phyloP scores from a whole-genome alignment of 2,329 filamentous ascomycete genomes.

The Coleophoma cylindrospora region DNA sequence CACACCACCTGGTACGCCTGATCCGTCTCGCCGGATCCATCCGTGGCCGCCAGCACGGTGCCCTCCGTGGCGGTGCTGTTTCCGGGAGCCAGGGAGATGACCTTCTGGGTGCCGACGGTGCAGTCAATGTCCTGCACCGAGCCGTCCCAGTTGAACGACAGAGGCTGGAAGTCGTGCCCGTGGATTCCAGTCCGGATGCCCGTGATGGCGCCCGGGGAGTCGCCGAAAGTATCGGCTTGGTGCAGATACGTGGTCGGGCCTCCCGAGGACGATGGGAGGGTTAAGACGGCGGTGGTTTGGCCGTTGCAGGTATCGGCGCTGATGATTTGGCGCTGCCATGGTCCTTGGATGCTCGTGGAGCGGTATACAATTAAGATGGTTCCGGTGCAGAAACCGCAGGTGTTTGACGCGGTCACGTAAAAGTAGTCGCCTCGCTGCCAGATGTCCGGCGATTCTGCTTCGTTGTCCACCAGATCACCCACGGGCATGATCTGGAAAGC shows the following conservation, averaged over 20 bases:
- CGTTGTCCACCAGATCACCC: constrained; percentile 14
- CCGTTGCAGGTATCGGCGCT: constrained; percentile 17
- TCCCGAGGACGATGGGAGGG: constrained; percentile 8
- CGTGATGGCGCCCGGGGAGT: constrained; percentile 7
- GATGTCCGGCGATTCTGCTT: constrained; percentile 18
- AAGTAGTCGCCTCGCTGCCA: constrained; percentile 17
- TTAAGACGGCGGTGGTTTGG: constrained; percentile 15
- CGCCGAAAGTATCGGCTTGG: constrained; percentile 13
- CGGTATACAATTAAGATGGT: constrained; percentile 17
- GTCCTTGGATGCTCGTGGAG: constrained; percentile 10
- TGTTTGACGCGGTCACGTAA: constrained; percentile 19
- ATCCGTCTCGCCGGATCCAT: constrained; percentile 8
- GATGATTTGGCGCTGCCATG: constrained; percentile 18
- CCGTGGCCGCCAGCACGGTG: constrained; percentile 7
- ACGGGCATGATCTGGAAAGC: constrained; percentile 7
- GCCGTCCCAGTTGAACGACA: constrained; percentile 12
- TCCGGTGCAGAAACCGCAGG: constrained; percentile 19
- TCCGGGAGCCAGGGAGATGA: constrained; percentile 6
- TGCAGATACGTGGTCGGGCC: constrained; percentile 13
- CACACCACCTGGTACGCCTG: constrained; percentile 6
- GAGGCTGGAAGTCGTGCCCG: constrained; percentile 12
- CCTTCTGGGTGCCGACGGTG: constrained; percentile 6
- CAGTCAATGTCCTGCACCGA: constrained; percentile 11
- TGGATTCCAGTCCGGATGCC: constrained; percentile 14
- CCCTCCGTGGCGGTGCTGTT: neutral